A percentile compares a stretch with the other conserved stretches of the same genome.
Evolutionary conservation across 331 rosid genomes (phyloP).

Genomic region (Arachis monticola): DNA sequence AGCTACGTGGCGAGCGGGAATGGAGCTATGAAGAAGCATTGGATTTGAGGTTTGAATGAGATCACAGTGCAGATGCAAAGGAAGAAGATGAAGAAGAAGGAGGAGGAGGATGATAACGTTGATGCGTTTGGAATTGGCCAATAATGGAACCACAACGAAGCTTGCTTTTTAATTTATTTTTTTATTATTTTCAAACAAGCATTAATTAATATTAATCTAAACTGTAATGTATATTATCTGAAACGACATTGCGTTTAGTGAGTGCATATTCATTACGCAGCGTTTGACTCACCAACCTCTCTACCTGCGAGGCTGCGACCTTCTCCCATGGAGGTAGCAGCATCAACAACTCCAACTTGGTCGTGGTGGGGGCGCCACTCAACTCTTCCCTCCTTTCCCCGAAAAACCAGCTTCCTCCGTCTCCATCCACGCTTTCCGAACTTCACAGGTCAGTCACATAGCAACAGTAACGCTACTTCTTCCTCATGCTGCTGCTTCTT

Average conservation of each 20-base stretch:
- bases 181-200: too few species aligned
- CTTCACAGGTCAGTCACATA: conserved; percentile 26
- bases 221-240: not conserved
- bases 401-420: not conserved
- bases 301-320: not conserved
- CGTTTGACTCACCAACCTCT: not conserved
- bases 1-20: too few species aligned
- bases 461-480: not conserved
- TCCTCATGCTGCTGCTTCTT: not conserved
- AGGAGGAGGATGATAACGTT: too few species aligned
- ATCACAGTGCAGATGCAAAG: too few species aligned
- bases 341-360: not conserved
- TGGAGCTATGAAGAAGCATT: too few species aligned
- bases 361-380: conserved; percentile 3
- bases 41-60: too few species aligned
- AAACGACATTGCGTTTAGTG: not conserved
- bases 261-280: not conserved
- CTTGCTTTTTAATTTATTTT: too few species aligned
- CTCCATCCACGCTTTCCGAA: conserved; percentile 2
- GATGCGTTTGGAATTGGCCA: too few species aligned
- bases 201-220: too few species aligned
- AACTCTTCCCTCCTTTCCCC: conserved; percentile 25
- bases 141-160: too few species aligned
- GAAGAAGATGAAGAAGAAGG: too few species aligned
- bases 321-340: conserved; percentile 34